Evolutionary conservation across 78 protist species (phyloP).

Genomic region (Anaeramoeba ignava): DNA sequence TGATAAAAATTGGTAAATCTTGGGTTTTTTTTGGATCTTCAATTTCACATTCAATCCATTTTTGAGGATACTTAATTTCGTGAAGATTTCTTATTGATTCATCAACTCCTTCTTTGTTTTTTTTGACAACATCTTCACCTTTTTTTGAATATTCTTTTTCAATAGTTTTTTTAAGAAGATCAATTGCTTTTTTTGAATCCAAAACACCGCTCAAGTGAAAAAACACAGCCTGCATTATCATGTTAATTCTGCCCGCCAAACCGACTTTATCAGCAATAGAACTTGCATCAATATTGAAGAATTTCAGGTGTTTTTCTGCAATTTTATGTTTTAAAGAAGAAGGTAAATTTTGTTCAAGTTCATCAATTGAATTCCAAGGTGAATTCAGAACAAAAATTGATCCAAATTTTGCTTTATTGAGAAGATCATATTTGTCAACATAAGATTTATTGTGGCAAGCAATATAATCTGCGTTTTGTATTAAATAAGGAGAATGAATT

Average conservation of each 20-base stretch:
- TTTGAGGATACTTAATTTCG: constrained; percentile 6
- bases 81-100: constrained; percentile 8
- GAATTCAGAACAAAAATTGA: constrained; percentile 38
- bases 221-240: constrained; percentile 54
- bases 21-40: too few species aligned
- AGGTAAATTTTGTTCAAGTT: constrained; percentile 22
- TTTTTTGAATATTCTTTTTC: constrained; percentile 29
- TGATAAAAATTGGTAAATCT: too few species aligned
- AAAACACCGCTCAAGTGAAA: constrained; percentile 37
- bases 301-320: constrained; percentile 16
- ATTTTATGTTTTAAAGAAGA: constrained; percentile 9
- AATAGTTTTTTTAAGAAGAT: constrained; percentile 29
- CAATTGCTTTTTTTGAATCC: constrained; percentile 39
- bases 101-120: constrained; percentile 34
- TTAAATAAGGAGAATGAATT: constrained; percentile 34
- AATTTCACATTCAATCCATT: constrained; percentile 16
- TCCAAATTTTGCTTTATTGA: too few species aligned
- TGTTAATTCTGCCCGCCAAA: constrained; percentile 38
- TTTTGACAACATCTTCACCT: constrained; percentile 41
- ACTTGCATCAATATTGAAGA: constrained; percentile 47
- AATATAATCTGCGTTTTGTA: constrained; percentile 44
- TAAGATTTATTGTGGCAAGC: constrained; percentile 51
- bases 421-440: constrained; percentile 24
- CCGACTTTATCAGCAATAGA: constrained; percentile 28
- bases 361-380: constrained; percentile 19